phyloP scores from a whole-genome alignment of 495 filamentous ascomycete species.

The Aspergillus heteromorphus region DNA sequence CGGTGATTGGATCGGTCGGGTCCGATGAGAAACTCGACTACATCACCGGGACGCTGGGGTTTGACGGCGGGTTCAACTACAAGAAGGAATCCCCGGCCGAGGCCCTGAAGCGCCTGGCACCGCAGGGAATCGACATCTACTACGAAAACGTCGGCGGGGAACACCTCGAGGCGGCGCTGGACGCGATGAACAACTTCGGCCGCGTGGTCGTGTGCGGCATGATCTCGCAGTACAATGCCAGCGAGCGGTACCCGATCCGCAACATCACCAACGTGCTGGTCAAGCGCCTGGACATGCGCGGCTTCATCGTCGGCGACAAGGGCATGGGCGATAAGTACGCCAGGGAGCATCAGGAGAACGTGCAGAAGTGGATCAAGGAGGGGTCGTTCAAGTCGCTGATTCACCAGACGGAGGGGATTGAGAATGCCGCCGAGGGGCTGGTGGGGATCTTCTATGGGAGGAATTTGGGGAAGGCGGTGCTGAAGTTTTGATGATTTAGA shows the following conservation, averaged over 20 bases:
- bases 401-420: slow-evolving; percentile 71
- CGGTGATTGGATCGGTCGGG: slow-evolving; percentile 72
- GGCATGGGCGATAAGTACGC: slow-evolving; percentile 66
- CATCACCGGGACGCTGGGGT: slow-evolving; percentile 59
- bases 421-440: slow-evolving; percentile 73
- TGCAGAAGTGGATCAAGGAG: slow-evolving; percentile 79
- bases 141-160: slow-evolving; percentile 94
- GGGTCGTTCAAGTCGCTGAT: slow-evolving; percentile 71
- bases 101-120: slow-evolving; percentile 69
- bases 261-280: slow-evolving; percentile 52
- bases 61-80: slow-evolving; percentile 72
- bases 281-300: slow-evolving; percentile 60
- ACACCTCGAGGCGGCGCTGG: slow-evolving; percentile 72
- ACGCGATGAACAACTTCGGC: slow-evolving; percentile 62
- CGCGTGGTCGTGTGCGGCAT: slow-evolving; percentile 65
- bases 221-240: slow-evolving; percentile 74
- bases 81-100: slow-evolving; percentile 65
- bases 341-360: slow-evolving; percentile 73
- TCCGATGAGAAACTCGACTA: slow-evolving; percentile 66
- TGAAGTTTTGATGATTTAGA: slow-evolving; percentile 52
- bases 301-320: slow-evolving; percentile 68
- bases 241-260: slow-evolving; percentile 61
- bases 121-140: slow-evolving; percentile 87
- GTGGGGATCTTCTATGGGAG: slow-evolving; percentile 83
- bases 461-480: slow-evolving; percentile 88